Percentiles rank a stretch among this genome's conserved stretches.
Evolutionary conservation across 164 flowering plant genomes (phyloP).

Genomic region (Hamamelis virginiana): DNA sequence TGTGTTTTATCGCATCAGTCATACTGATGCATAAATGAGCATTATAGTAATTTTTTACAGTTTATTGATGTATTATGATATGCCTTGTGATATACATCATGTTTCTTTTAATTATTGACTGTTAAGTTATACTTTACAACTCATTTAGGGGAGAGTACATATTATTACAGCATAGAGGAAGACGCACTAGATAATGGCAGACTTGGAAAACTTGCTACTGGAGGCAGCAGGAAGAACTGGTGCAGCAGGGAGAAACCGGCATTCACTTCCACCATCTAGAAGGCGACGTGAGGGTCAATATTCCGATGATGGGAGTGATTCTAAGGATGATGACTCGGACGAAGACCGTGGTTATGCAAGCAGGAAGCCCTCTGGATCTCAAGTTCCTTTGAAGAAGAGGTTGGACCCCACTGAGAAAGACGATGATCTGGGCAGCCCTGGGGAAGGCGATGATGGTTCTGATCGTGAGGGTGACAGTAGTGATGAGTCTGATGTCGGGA

Average conservation of each 20-base stretch:
- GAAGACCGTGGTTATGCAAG: slow-evolving; percentile 57
- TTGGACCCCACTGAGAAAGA: slow-evolving; percentile 70
- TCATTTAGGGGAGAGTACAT: background rate
- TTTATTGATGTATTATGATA: too few species aligned
- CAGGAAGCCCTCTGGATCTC: slow-evolving; percentile 77
- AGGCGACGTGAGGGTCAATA: slow-evolving; percentile 65
- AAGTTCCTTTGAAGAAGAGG: slow-evolving; percentile 90
- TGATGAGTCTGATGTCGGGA: slow-evolving; percentile 79
- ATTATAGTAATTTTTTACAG: too few species aligned
- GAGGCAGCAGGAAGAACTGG: slow-evolving; percentile 92
- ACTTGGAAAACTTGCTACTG: slow-evolving; percentile 78
- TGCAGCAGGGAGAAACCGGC: slow-evolving; percentile 54
- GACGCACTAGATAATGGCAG: slow-evolving; percentile 53
- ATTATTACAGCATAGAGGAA: background rate
- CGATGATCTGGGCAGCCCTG: slow-evolving; percentile 55
- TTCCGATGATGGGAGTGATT: slow-evolving; percentile 87
- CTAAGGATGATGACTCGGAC: slow-evolving; percentile 82
- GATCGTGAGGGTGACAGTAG: slow-evolving; percentile 56
- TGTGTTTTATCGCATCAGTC: too few species aligned
- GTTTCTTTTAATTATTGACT: background rate
- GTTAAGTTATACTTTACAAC: background rate
- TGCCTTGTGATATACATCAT: background rate
- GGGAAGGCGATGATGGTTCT: slow-evolving; percentile 49
- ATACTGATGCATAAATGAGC: too few species aligned
- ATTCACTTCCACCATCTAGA: slow-evolving; percentile 52